phyloP scores from a whole-genome alignment of 768 basidiomycete genomes.

The Phlebiopsis gigantea region DNA sequence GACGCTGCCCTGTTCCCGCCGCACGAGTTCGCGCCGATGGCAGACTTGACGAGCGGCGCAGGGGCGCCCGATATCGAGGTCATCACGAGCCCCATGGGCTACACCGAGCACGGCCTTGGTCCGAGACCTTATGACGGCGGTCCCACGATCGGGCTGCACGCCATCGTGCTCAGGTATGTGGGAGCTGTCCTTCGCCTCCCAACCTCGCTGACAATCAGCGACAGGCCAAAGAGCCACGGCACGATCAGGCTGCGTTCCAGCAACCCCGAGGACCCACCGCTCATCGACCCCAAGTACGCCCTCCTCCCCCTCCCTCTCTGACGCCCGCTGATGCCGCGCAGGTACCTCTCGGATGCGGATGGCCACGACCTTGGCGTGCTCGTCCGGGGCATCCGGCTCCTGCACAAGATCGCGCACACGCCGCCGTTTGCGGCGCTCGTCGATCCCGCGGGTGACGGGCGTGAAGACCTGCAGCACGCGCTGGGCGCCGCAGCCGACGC shows the following conservation, averaged over 20 bases:
- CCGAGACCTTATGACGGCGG: slow-evolving; percentile 7
- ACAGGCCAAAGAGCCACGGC: slow-evolving; percentile 41
- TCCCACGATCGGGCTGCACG: slow-evolving; percentile 21
- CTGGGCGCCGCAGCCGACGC: slow-evolving; percentile 28
- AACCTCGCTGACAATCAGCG: too few relatives aligned
- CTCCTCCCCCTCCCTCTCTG: neutral
- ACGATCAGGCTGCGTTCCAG: slow-evolving; percentile 34
- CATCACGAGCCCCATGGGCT: slow-evolving; percentile 24
- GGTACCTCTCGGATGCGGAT: slow-evolving; percentile 30
- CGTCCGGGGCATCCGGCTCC: slow-evolving; percentile 35
- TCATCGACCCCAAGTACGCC: slow-evolving; percentile 39
- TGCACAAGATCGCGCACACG: slow-evolving; percentile 32
- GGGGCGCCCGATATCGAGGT: slow-evolving; percentile 33
- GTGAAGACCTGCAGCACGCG: slow-evolving; percentile 32
- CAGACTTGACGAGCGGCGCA: slow-evolving; percentile 27
- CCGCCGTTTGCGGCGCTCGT: slow-evolving; percentile 33
- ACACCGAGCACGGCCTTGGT: slow-evolving; percentile 15
- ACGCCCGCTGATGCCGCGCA: slow-evolving; percentile 14
- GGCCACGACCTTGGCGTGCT: slow-evolving; percentile 35
- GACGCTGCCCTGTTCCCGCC: slow-evolving; percentile 41
- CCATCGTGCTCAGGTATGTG: slow-evolving; percentile 27
- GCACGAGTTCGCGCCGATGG: slow-evolving; percentile 8
- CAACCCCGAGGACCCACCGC: slow-evolving; percentile 35
- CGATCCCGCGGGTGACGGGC: slow-evolving; percentile 24
- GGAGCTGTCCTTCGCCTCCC: too few relatives aligned